These are phyloP conservation scores for Boletus tylopilopsis DNA, from an alignment of 768 basidiomycete species.

Conservation along the genomic window DNA sequence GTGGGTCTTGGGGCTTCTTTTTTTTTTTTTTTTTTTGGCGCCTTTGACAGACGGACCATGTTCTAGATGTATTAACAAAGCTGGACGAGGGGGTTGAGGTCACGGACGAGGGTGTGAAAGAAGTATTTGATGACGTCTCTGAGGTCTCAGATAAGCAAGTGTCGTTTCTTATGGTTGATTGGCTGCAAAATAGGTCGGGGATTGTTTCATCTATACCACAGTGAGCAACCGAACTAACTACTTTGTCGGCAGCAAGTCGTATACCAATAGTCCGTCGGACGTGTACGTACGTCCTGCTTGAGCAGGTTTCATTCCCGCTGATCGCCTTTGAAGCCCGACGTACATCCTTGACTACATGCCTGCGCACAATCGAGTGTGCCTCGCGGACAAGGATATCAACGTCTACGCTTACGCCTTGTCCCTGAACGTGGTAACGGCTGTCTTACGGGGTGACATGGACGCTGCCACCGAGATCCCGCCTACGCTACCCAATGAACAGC, in stretches of 20 bases:
- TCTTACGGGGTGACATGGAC: constrained; percentile 88
- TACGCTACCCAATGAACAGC: constrained; percentile 79
- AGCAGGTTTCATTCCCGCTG: constrained; percentile 23
- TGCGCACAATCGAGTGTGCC: constrained; percentile 97
- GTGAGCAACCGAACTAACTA: constrained; percentile 84
- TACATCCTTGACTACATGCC: no score
- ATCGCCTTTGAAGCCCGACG: constrained; percentile 52
- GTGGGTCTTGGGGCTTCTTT: constrained; percentile 43
- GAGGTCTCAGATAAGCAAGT: constrained; percentile 80
- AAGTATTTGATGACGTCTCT: constrained; percentile 89
- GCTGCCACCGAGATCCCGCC: constrained; percentile 80
- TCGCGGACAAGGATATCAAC: constrained; percentile 91
- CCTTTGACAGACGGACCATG: constrained; percentile 84
- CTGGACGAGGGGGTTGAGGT: constrained; percentile 88
- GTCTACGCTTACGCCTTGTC: constrained; percentile 80
- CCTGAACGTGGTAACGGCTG: constrained; percentile 84
- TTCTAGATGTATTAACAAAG: no score
- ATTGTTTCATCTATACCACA: constrained; percentile 97
- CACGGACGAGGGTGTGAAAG: constrained; percentile 96
- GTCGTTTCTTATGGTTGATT: constrained; percentile 15
- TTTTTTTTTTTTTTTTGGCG: constrained; percentile 83
- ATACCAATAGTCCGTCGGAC: constrained; percentile 94
- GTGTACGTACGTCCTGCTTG: constrained; percentile 69
- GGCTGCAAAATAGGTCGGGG: constrained; percentile 95
- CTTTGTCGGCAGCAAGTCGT: no score